Percentiles rank a stretch among this genome's conserved stretches.
Conservation (phyloP, 1,284 basidiomycete genomes). For the Puccinia polysora region DNA sequence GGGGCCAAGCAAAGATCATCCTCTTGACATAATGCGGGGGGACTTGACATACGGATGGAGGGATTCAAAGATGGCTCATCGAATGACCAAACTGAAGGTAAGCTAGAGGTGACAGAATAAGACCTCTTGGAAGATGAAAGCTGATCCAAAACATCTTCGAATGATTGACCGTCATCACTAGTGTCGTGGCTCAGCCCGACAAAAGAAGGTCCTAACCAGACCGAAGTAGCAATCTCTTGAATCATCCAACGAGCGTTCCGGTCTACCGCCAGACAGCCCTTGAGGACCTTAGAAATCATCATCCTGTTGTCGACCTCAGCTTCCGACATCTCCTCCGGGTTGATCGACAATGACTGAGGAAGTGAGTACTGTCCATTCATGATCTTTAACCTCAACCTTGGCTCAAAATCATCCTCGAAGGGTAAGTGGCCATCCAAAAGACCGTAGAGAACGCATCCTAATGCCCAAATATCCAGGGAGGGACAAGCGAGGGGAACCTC, state of each 20-base stretch:
- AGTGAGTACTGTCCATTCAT: conserved; percentile 64
- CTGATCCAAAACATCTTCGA: no score
- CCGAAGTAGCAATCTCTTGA: conserved; percentile 5
- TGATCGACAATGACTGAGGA: conserved; percentile 47
- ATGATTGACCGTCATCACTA: no score
- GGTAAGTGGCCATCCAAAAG: conserved; percentile 73
- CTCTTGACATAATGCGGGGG: no score
- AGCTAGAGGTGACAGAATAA: no score
- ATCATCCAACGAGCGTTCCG: conserved; percentile 17
- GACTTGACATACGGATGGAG: no score
- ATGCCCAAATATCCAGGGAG: conserved; percentile 76
- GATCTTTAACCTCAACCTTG: conserved; percentile 82
- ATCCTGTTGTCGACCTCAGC: not conserved
- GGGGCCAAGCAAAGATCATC: no score
- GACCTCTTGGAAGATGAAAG: no score
- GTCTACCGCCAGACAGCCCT: conserved; percentile 29
- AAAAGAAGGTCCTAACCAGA: conserved; percentile 13
- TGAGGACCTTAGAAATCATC: conserved; percentile 21
- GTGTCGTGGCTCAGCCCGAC: no score
- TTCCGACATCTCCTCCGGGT: not conserved
- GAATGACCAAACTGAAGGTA: no score
- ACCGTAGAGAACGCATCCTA: conserved; percentile 79
- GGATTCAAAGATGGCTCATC: no score
- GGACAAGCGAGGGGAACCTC: conserved; percentile 58
- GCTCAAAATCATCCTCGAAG: conserved; percentile 80